Percentiles rank a stretch among this genome's conserved stretches.
Conservation (phyloP, 306 rosid species). For the Prunus campanulata region DNA sequence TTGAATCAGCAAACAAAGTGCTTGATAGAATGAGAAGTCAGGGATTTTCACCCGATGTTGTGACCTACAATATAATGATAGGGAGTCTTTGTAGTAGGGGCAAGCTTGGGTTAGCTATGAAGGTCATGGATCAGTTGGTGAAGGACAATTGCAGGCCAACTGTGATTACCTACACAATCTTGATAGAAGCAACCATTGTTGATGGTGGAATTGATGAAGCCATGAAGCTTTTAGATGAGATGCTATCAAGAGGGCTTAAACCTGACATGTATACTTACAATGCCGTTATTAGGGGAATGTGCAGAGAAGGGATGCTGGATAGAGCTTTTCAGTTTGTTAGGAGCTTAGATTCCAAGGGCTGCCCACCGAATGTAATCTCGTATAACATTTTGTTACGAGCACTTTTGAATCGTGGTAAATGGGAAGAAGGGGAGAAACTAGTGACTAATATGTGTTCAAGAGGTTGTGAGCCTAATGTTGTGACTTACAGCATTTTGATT, state of each 20-base stretch:
- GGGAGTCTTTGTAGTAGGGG: slow-evolving; percentile 72
- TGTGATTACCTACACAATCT: slow-evolving; percentile 72
- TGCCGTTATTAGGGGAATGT: slow-evolving; percentile 72
- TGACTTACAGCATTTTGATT: slow-evolving; percentile 65
- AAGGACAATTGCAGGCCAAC: slow-evolving; percentile 67
- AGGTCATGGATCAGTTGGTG: slow-evolving; percentile 62
- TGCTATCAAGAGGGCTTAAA: slow-evolving; percentile 61
- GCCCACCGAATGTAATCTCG: slow-evolving; percentile 57
- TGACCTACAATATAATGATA: slow-evolving; percentile 80
- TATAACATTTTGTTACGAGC: slow-evolving; percentile 64
- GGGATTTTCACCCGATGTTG: slow-evolving; percentile 70
- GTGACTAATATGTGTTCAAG: slow-evolving; percentile 50
- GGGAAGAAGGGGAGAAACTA: slow-evolving; percentile 65
- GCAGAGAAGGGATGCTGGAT: slow-evolving; percentile 67
- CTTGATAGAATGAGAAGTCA: slow-evolving; percentile 65
- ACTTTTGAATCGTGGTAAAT: slow-evolving; percentile 55
- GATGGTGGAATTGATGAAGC: slow-evolving; percentile 65
- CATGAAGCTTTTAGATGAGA: slow-evolving; percentile 66
- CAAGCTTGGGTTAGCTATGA: slow-evolving; percentile 49
- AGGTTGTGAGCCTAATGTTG: slow-evolving; percentile 65
- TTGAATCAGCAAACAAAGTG: slow-evolving; percentile 56
- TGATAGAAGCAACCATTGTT: slow-evolving; percentile 76
- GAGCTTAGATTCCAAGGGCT: slow-evolving; percentile 47
- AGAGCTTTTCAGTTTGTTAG: slow-evolving; percentile 57
- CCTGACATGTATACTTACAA: slow-evolving; percentile 72